Conservation (phyloP, 768 basidiomycete genomes). For the Leucocoprinus birnbaumii region DNA sequence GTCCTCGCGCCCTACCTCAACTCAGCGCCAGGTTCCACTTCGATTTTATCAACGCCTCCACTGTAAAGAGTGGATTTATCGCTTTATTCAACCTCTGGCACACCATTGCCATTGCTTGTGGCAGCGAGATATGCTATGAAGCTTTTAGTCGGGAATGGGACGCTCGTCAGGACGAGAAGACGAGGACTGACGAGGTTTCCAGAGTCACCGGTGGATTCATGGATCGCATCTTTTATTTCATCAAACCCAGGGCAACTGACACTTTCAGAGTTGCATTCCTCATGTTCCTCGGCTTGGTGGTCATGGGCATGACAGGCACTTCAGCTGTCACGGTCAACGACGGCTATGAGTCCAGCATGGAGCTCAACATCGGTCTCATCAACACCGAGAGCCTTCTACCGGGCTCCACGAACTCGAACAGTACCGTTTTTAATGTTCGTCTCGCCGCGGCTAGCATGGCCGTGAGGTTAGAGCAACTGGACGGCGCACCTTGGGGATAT, state of each 20-base stretch:
- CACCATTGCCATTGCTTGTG: neutral
- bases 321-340: neutral
- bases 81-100: constrained; percentile 1
- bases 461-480: neutral
- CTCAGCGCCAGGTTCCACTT: neutral
- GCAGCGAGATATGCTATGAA: neutral
- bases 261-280: neutral
- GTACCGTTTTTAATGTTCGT: neutral
- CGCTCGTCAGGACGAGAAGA: neutral
- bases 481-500: neutral
- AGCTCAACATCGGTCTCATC: constrained; percentile 1
- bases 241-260: neutral
- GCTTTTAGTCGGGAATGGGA: constrained; percentile 8
- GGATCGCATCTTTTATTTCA: too few species aligned
- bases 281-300: neutral
- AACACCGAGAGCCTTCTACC: neutral
- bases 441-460: neutral
- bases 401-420: neutral
- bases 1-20: neutral
- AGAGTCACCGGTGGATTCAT: neutral
- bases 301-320: neutral
- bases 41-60: neutral
- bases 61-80: neutral
- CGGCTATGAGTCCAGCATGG: neutral
- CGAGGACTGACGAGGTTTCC: neutral